Evolutionary conservation across 169 alveolate species (phyloP), one percentile per base, ranked within the genome.

Genomic region (Cytauxzoon felis): DNA sequence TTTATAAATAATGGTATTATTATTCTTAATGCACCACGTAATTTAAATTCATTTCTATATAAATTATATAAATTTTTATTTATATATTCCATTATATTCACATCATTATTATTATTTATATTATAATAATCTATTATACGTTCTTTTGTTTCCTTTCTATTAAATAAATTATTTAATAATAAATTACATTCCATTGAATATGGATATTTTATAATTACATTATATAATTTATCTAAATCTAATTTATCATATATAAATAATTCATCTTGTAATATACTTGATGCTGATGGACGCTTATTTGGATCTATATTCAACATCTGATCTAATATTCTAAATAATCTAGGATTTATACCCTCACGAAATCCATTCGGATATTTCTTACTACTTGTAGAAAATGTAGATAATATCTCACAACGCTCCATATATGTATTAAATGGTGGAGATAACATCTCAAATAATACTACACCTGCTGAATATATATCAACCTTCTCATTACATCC

Each of bases 371-470:
- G 83, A 63, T 88, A 76, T 78, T 80, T 75, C 63, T 73, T 73
- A 13, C 65, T 50, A 9, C 47, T 42, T 11, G 79, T 63, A 7
- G 87, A 56, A 19, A 85, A 75, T 32, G 87, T 76, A 1, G 91
- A 85, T 26, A 85, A 52, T 18, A 80, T 75, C 19, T 73, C 84
- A 3, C 80, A 65, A 43, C 94, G 82, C 53, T 89, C 94, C 94
- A 89, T 89, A 2, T 70, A 64, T 24, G 94, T 89, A 26, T 60
- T 52, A 64, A 89, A 89, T 0, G 94, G 92, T 32, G 87, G 90
- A 42, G 87, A 82, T 32, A 80, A 78, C 94, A 89, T 89, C 73
- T 89, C 94, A 71, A 89, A 89, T 41, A 89, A 76, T 21, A 89
- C 92, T 11, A 89, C 94, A 9, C 94, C 94, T 13, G 89, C 72